These are phyloP conservation scores for Daedaleopsis nitida DNA, from an alignment of 768 basidiomycete genomes.

Conservation along the genomic window DNA sequence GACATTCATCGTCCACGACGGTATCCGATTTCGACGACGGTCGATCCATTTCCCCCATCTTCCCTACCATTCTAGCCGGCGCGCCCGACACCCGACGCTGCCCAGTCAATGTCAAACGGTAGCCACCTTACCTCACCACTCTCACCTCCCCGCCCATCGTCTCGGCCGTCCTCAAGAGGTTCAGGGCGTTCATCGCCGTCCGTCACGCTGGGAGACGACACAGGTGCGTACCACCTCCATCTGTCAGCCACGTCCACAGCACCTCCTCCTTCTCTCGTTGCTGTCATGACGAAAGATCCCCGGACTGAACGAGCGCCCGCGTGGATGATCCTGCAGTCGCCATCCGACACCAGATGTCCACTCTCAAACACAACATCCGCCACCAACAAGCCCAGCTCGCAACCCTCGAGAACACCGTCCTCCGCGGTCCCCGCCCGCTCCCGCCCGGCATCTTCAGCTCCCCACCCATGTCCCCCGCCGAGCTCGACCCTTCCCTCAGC, in stretches of 20 bases:
- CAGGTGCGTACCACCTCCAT: slow-evolving; percentile 50
- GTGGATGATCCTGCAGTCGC: slow-evolving; percentile 48
- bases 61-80: background rate
- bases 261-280: background rate
- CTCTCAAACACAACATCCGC: slow-evolving; percentile 78
- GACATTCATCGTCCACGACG: slow-evolving; percentile 1
- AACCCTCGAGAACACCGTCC: slow-evolving; percentile 65
- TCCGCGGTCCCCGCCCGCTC: slow-evolving; percentile 67
- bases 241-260: background rate
- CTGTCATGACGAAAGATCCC: background rate
- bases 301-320: slow-evolving; percentile 4
- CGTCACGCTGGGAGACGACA: slow-evolving; percentile 54
- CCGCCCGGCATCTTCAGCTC: slow-evolving; percentile 41
- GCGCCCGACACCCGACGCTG: background rate
- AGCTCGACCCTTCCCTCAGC: slow-evolving; percentile 21
- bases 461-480: slow-evolving; percentile 41
- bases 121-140: slow-evolving; percentile 33
- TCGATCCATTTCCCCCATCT: no score
- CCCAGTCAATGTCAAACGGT: slow-evolving; percentile 18
- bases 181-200: slow-evolving; percentile 58
- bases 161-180: slow-evolving; percentile 51
- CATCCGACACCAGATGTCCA: slow-evolving; percentile 78
- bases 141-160: slow-evolving; percentile 38
- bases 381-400: slow-evolving; percentile 83
- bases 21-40: background rate